phyloP scores from a whole-genome alignment of 768 basidiomycete species.

The Termitomyces sp. region DNA sequence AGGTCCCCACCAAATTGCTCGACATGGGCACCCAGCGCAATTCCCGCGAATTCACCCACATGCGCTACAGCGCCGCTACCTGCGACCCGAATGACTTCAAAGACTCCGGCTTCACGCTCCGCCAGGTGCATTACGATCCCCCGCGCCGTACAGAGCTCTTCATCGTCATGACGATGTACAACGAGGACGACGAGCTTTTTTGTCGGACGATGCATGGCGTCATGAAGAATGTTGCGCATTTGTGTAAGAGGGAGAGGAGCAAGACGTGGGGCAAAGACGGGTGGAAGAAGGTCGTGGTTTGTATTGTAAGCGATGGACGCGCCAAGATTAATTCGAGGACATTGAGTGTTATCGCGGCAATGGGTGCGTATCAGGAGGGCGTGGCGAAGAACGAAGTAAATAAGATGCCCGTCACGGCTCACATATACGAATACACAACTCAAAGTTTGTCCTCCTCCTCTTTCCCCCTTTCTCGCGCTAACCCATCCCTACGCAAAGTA shows the following conservation, averaged over 20 bases:
- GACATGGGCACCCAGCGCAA: conserved; percentile 74
- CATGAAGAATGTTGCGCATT: conserved; percentile 88
- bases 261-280: conserved; percentile 98
- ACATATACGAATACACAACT: conserved; percentile 93
- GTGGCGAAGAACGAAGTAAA: conserved; percentile 86
- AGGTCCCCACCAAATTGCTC: conserved; percentile 88
- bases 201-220: conserved; percentile 94
- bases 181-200: conserved; percentile 89
- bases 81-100: conserved; percentile 95
- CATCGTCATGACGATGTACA: conserved; percentile 99
- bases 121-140: conserved; percentile 90
- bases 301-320: conserved; percentile 86
- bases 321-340: conserved; percentile 82
- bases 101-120: conserved; percentile 76
- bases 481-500: too few relatives aligned
- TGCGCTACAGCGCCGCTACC: conserved; percentile 95
- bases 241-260: conserved; percentile 81
- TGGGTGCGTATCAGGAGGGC: conserved; percentile 95
- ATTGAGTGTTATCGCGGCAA: conserved; percentile 82
- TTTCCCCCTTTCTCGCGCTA: rapidly evolving
- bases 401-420: conserved; percentile 78
- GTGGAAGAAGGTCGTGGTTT: conserved; percentile 98
- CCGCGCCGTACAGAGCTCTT: conserved; percentile 90
- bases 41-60: conserved; percentile 90
- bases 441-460: conserved; percentile 38